Conservation (phyloP, 345 rosid genomes). For the Eucalyptus brandiana region DNA sequence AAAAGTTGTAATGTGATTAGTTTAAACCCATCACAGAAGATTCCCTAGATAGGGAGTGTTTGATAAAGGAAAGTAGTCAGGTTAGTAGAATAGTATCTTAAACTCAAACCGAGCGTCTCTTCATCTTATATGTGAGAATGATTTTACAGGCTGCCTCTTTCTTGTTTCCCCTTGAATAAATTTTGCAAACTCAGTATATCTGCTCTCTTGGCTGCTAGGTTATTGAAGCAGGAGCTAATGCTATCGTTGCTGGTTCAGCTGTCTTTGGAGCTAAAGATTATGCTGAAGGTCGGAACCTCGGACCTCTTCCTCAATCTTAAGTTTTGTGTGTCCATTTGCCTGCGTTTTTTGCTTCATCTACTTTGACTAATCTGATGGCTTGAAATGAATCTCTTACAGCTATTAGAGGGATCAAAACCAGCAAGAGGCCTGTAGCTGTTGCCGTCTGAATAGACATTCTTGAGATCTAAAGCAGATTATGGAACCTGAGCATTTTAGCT, state of each 20-base stretch:
- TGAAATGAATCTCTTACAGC: constrained; percentile 25
- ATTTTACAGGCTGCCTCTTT: not conserved
- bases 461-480: not conserved
- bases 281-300: constrained; percentile 53
- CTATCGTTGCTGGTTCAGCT: constrained; percentile 96
- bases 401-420: constrained; percentile 66
- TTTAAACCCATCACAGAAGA: not conserved
- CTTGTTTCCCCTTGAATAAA: not conserved
- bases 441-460: constrained; percentile 30
- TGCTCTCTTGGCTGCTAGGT: constrained; percentile 27
- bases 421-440: constrained; percentile 71
- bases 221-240: constrained; percentile 98
- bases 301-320: not conserved
- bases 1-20: not conserved
- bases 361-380: not conserved
- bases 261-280: constrained; percentile 97
- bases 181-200: not conserved
- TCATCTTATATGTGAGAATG: not conserved
- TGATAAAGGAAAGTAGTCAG: not conserved
- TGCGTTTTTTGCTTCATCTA: not conserved
- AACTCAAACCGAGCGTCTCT: not conserved
- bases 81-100: not conserved
- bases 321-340: not conserved
- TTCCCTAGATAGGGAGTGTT: not conserved
- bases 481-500: not conserved